phyloP scores from a whole-genome alignment of 306 rosid genomes.

The Castanea crenata region DNA sequence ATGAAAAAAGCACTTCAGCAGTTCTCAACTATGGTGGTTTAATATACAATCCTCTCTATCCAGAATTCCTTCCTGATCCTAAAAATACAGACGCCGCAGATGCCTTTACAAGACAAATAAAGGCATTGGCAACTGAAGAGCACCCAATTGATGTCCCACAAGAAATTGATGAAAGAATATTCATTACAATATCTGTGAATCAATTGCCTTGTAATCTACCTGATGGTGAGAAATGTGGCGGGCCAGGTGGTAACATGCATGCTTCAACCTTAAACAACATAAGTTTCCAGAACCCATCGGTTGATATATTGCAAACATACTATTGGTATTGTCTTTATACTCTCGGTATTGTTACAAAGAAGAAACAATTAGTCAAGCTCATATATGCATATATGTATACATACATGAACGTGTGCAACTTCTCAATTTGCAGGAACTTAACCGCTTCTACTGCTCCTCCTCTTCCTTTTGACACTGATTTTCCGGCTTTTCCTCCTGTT shows the following conservation, averaged over 20 bases:
- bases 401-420: too few species aligned
- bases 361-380: too few species aligned
- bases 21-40: constrained; percentile 23
- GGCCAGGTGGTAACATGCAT: constrained; percentile 6
- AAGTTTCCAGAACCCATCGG: constrained; percentile 25
- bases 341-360: too few species aligned
- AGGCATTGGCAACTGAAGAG: constrained; percentile 31
- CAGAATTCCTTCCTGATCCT: constrained; percentile 14
- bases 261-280: constrained; percentile 39
- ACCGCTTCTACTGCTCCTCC: background rate
- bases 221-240: background rate
- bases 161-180: constrained; percentile 11
- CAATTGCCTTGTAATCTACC: constrained; percentile 17
- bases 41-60: constrained; percentile 8
- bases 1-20: constrained; percentile 23
- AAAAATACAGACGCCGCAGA: constrained; percentile 10
- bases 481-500: constrained; percentile 12
- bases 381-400: too few species aligned
- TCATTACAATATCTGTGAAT: constrained; percentile 30
- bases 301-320: constrained; percentile 32
- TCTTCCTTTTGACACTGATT: background rate
- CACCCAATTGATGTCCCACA: constrained; percentile 30
- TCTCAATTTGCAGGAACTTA: background rate
- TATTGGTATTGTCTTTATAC: constrained; percentile 18
- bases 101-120: constrained; percentile 9